These are phyloP conservation scores for Selaginella tamariscina DNA, from an alignment of 75 land plant species.

Conservation along the genomic window DNA sequence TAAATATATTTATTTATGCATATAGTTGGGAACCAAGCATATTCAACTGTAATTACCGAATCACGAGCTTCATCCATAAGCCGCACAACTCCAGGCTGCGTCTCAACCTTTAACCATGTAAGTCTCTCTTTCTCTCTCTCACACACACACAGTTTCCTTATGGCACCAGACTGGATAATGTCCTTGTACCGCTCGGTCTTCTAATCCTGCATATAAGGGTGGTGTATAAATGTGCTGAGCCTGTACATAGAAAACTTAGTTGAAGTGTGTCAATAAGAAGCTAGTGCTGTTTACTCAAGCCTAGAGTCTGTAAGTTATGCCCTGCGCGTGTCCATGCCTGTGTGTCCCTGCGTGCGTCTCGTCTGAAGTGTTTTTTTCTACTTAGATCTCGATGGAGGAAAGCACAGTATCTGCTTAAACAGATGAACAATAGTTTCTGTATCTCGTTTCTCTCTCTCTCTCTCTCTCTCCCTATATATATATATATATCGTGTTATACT, in stretches of 20 bases:
- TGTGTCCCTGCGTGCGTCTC: not conserved
- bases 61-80: conserved; percentile 1
- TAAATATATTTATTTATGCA: conserved; percentile 22
- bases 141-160: conserved; percentile 27
- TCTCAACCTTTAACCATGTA: not conserved
- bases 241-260: conserved; percentile 26
- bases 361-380: not conserved
- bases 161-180: conserved; percentile 80
- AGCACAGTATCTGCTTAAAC: not conserved
- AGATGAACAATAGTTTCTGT: too few species aligned
- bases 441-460: too few species aligned
- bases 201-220: conserved; percentile 62
- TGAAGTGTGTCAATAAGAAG: conserved; percentile 70
- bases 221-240: conserved; percentile 4
- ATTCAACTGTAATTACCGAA: too few species aligned
- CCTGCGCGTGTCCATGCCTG: not conserved
- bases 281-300: conserved; percentile 33
- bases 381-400: conserved; percentile 17
- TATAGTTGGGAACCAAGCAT: too few species aligned
- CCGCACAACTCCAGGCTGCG: not conserved
- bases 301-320: conserved; percentile 17
- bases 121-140: not conserved
- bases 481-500: too few species aligned
- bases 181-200: conserved; percentile 91
- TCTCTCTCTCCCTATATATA: too few species aligned